Percentiles rank a stretch among this genome's conserved stretches.
Conservation (phyloP, 2,329 filamentous ascomycete species). For the Talaromyces atroroseus region DNA sequence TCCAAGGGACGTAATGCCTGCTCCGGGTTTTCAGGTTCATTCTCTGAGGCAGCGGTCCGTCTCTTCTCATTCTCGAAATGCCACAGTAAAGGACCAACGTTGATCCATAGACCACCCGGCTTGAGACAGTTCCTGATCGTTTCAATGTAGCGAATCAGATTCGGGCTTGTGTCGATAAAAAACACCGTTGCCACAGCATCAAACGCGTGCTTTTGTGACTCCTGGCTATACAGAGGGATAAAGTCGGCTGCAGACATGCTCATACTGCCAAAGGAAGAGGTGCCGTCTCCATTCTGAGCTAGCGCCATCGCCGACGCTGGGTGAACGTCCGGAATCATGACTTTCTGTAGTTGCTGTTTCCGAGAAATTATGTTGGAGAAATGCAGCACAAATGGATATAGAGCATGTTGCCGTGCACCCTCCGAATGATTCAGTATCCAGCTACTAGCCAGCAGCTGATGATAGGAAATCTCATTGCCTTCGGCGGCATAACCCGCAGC, state of each 20-base stretch:
- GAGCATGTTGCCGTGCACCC: slow-evolving; percentile 57
- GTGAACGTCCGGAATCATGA: slow-evolving; percentile 75
- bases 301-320: slow-evolving; percentile 53
- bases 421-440: slow-evolving; percentile 52
- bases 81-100: slow-evolving; percentile 88
- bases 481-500: slow-evolving; percentile 67
- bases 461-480: slow-evolving; percentile 95
- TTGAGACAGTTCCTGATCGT: slow-evolving; percentile 73
- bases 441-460: slow-evolving; percentile 82
- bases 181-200: slow-evolving; percentile 86
- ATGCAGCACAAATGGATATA: slow-evolving; percentile 80
- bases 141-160: slow-evolving; percentile 83
- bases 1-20: slow-evolving; percentile 7
- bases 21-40: slow-evolving; percentile 44
- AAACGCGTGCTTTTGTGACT: slow-evolving; percentile 58
- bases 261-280: slow-evolving; percentile 60
- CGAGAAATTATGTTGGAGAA: slow-evolving; percentile 81
- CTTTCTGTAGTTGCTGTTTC: slow-evolving; percentile 66
- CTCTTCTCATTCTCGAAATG: slow-evolving; percentile 69
- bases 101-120: slow-evolving; percentile 75
- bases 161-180: slow-evolving; percentile 95
- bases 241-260: slow-evolving; percentile 93
- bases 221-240: slow-evolving; percentile 70
- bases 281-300: slow-evolving; percentile 18
- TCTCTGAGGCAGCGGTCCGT: slow-evolving; percentile 19